phyloP scores from a whole-genome alignment of 345 rosid genomes.

The Noccaea caerulescens region DNA sequence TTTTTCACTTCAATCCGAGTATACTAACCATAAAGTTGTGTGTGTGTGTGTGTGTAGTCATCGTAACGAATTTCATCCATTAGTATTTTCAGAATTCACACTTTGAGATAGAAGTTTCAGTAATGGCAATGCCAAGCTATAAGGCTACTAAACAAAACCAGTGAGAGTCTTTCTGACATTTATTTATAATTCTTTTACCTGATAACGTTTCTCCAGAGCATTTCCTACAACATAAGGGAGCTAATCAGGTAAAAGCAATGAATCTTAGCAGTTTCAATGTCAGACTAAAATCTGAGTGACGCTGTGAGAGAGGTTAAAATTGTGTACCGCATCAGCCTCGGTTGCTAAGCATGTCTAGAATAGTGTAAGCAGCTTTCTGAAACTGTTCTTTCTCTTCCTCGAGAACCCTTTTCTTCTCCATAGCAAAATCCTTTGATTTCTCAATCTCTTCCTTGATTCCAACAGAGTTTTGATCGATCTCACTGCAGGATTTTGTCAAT shows the following conservation, averaged over 20 bases:
- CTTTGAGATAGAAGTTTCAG: not conserved
- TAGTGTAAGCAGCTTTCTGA: conserved; percentile 87
- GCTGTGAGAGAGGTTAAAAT: conserved; percentile 9
- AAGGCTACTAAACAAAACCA: conserved; percentile 14
- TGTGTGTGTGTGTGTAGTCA: not conserved
- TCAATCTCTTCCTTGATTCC: conserved; percentile 75
- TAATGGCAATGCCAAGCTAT: conserved; percentile 1
- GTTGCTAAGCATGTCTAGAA: conserved; percentile 63
- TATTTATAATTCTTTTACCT: conserved; percentile 15
- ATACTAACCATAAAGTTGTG: not conserved
- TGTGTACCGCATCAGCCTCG: conserved; percentile 30
- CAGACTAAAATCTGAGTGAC: not conserved
- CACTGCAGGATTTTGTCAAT: conserved; percentile 52
- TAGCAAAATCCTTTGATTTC: conserved; percentile 67
- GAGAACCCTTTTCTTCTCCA: conserved; percentile 68
- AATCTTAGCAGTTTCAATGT: not conserved
- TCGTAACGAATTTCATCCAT: not conserved
- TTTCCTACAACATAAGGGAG: conserved; percentile 20
- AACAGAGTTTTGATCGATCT: conserved; percentile 72
- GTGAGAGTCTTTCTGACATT: conserved; percentile 12
- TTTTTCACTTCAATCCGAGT: conserved; percentile 17
- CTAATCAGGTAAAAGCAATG: conserved; percentile 1
- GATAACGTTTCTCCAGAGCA: conserved; percentile 12
- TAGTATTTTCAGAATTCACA: not conserved
- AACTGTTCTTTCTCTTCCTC: conserved; percentile 75